These are phyloP conservation scores for Leucocoprinus leucothites DNA, from an alignment of 768 basidiomycete genomes.

Conservation along the genomic window DNA sequence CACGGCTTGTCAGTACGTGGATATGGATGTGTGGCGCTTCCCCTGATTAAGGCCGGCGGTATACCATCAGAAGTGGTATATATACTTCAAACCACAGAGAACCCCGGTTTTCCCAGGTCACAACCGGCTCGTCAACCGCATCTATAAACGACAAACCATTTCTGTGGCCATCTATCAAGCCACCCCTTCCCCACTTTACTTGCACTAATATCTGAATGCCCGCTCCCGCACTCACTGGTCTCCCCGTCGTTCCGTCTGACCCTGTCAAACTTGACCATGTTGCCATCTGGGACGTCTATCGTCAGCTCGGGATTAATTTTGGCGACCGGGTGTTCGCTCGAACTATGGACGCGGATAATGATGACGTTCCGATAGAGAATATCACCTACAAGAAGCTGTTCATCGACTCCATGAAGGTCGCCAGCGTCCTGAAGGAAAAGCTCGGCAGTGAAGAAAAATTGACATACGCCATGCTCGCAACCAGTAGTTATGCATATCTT, in stretches of 20 bases:
- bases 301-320: slow-evolving; percentile 9
- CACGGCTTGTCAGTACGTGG: too few relatives aligned
- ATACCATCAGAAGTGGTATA: too few relatives aligned
- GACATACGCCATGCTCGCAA: slow-evolving; percentile 8
- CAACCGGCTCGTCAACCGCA: too few relatives aligned
- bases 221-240: neutral
- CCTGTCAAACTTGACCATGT: slow-evolving; percentile 8
- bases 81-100: too few relatives aligned
- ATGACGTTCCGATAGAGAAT: slow-evolving; percentile 1
- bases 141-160: too few relatives aligned
- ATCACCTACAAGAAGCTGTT: slow-evolving; percentile 10
- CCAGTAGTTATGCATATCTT: slow-evolving; percentile 10
- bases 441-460: neutral
- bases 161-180: neutral
- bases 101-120: too few relatives aligned
- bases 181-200: neutral
- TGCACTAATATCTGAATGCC: neutral
- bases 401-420: slow-evolving; percentile 5
- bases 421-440: neutral
- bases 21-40: too few relatives aligned
- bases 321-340: slow-evolving; percentile 9
- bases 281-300: slow-evolving; percentile 5
- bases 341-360: slow-evolving; percentile 10
- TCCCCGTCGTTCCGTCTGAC: slow-evolving; percentile 11
- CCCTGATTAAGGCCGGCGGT: too few relatives aligned